These are phyloP conservation scores for Ogataea nitratoaversa DNA, from an alignment of 805 yeast genomes.

Conservation along the genomic window DNA sequence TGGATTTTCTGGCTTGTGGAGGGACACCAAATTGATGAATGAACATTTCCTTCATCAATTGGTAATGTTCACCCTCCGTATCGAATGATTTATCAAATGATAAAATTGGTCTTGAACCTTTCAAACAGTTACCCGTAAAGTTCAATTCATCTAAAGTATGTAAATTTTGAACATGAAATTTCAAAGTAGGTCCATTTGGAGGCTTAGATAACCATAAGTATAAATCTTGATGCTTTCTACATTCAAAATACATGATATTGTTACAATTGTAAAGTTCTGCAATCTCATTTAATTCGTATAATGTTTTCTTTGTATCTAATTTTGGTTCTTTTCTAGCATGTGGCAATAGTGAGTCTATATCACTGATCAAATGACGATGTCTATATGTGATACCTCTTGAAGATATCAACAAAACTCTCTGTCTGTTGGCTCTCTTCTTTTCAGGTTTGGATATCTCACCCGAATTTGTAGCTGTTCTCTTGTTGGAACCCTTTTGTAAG, in stretches of 20 bases:
- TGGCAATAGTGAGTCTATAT: conserved; percentile 74
- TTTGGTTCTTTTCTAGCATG: conserved; percentile 97
- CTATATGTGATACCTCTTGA: conserved; percentile 94
- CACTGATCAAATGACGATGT: conserved; percentile 90
- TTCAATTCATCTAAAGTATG: conserved; percentile 95
- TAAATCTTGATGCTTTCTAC: conserved; percentile 92
- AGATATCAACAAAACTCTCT: conserved; percentile 81
- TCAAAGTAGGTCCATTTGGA: conserved; percentile 95
- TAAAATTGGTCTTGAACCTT: conserved; percentile 90
- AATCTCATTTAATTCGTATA: conserved; percentile 85
- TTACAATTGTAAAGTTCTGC: conserved; percentile 98
- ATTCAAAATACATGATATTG: conserved; percentile 88
- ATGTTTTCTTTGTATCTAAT: conserved; percentile 85
- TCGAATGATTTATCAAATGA: conserved; percentile 84
- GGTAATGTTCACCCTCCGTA: conserved; percentile 53
- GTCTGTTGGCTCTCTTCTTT: conserved; percentile 71
- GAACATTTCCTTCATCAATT: conserved; percentile 78
- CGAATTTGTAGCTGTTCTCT: conserved; percentile 10
- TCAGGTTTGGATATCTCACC: conserved; percentile 35
- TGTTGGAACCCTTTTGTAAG: conserved; percentile 38
- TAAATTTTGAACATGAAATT: conserved; percentile 89
- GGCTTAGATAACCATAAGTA: conserved; percentile 94
- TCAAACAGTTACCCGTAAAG: conserved; percentile 93
- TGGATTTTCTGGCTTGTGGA: conserved; percentile 83
- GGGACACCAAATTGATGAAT: conserved; percentile 91